Base-by-base conservation (phyloP, 805 yeast genomes). In the Nakazawaea wyomingensis region DNA sequence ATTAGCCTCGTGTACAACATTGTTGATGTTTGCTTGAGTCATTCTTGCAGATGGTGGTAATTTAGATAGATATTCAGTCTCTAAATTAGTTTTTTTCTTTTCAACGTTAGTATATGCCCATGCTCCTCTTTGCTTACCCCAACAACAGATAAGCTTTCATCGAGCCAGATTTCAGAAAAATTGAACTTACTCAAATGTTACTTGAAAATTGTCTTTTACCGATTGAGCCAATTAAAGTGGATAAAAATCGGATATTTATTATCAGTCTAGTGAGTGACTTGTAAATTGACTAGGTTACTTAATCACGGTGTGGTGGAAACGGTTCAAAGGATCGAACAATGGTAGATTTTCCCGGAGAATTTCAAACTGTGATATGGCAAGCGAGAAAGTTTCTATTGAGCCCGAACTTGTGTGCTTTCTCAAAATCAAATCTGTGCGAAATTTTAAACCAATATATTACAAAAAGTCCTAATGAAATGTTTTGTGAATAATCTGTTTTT, bases 1-100 rank as follows among this genome's bases (percentile, higher is more conserved):
- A 60, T 78, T 77, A 51, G 83, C 83, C 62, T 78, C 84, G 55
- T 77, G 83, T 42, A 78, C 84, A 43, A 76, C 74, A 39, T 64
- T 42, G 54, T 75, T 80, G 14, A 17, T 27, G 18, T 38, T 41
- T 31, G 39, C 28, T 21, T 33, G 44, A n/a, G 36, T 30, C 43
- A 36, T 45, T 6, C 13, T 24, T n/a, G n/a, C n/a, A n/a, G n/a
- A n/a, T n/a, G n/a, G n/a, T n/a, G n/a, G n/a, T n/a, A n/a, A n/a
- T n/a, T n/a, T n/a, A n/a, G n/a, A n/a, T n/a, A n/a, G n/a, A n/a
- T n/a, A n/a, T n/a, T n/a, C n/a, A n/a, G n/a, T n/a, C 2, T 24
- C 10, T 31, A 10, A 18, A 14, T 26, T 16, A 9, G n/a, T 13
- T 28, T 18, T 29, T 21, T n/a, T 16, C 26, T 18, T 30, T 27